Percentiles rank a stretch among this genome's conserved stretches.
Evolutionary conservation across 176 grass and related monocot genomes (phyloP).

Genomic region (Secale cereale): DNA sequence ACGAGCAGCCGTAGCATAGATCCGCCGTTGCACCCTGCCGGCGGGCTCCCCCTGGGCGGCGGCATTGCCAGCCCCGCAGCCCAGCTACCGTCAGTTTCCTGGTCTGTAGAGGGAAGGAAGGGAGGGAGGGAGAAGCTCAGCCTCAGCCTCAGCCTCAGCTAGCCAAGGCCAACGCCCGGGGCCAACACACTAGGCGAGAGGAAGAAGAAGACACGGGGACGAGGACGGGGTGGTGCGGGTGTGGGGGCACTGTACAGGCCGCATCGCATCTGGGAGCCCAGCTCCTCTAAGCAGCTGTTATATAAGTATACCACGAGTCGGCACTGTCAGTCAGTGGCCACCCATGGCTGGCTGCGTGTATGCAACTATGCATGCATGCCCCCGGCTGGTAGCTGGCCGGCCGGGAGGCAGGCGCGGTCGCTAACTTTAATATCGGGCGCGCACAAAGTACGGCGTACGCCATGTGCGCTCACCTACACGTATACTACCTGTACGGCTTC

Average conservation of each 20-base stretch:
- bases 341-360: too few species aligned
- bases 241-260: slow-evolving; percentile 23
- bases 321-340: background rate
- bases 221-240: background rate
- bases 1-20: background rate
- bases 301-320: slow-evolving; percentile 8
- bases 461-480: background rate
- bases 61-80: background rate
- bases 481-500: slow-evolving; percentile 10
- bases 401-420: too few species aligned
- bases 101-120: background rate
- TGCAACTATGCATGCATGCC: too few species aligned
- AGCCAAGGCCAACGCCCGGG: background rate
- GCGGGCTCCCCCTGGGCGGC: background rate
- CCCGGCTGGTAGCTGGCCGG: too few species aligned
- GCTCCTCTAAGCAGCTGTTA: background rate
- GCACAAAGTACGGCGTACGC: slow-evolving; percentile 25
- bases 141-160: background rate
- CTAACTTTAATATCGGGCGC: background rate
- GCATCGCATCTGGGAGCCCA: slow-evolving; percentile 6
- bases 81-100: background rate
- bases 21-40: background rate
- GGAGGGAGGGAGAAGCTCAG: background rate
- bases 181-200: background rate
- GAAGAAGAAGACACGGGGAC: background rate